Percentiles rank a stretch among this genome's conserved stretches.
phyloP scores from a whole-genome alignment of 179 eudicot genomes.

The Silene coronaria region DNA sequence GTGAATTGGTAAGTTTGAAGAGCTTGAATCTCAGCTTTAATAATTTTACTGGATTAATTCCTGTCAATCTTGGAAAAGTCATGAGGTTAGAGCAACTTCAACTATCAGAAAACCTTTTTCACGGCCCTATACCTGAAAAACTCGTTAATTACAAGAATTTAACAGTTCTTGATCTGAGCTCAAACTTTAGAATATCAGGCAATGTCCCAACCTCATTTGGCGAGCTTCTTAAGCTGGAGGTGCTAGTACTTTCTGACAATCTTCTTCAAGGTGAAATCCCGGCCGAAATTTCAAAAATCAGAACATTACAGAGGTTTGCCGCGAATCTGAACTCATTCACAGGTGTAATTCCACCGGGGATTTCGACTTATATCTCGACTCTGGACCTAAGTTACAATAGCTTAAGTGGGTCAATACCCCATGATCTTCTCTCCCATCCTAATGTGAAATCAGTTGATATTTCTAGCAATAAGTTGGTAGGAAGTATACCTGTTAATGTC shows the following conservation, averaged over 20 bases:
- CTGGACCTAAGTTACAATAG: conserved; percentile 72
- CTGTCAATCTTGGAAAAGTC: conserved; percentile 40
- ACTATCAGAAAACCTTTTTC: conserved; percentile 38
- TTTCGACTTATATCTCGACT: conserved; percentile 34
- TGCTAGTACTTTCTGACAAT: conserved; percentile 53
- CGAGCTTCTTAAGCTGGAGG: conserved; percentile 40
- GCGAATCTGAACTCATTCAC: conserved; percentile 54
- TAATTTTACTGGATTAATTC: conserved; percentile 44
- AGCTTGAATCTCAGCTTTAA: conserved; percentile 53
- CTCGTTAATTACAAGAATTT: conserved; percentile 44
- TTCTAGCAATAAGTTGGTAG: conserved; percentile 45
- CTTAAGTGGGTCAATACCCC: conserved; percentile 45
- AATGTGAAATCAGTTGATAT: conserved; percentile 56
- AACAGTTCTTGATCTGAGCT: conserved; percentile 51
- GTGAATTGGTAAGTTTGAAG: conserved; percentile 42
- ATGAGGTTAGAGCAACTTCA: conserved; percentile 47
- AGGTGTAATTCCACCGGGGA: conserved; percentile 57
- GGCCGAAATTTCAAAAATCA: conserved; percentile 26
- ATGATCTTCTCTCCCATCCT: conserved; percentile 42
- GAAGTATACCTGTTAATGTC: conserved; percentile 42
- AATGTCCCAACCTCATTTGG: conserved; percentile 36
- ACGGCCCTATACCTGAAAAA: conserved; percentile 39
- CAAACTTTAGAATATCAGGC: conserved; percentile 44
- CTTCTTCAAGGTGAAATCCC: conserved; percentile 52
- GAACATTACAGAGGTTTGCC: conserved; percentile 53